Evolutionary conservation across 73 alveolate species (phyloP), one percentile per base, ranked within the genome.

Genomic region (Tetrahymena thermophila): DNA sequence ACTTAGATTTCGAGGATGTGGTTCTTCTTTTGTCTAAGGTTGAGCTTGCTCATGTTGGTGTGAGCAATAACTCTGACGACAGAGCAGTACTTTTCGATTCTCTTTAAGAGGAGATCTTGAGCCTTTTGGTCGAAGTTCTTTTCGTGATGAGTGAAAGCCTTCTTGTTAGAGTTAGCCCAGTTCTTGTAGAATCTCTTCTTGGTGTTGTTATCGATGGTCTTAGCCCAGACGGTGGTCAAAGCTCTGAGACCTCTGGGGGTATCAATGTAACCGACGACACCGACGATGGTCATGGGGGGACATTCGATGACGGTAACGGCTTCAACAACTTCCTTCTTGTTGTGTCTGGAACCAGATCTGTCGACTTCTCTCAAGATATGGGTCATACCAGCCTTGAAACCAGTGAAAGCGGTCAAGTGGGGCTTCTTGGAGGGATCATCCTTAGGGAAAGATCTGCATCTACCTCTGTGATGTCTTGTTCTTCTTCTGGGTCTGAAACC

Each of bases 351-450:
- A 89, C 99, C 99, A 93, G 99, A 99, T 97, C 99, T 98, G 55
- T 99, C 99, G 97, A 98, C 99, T 94, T 98, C 99, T 95, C 99
- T 99, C 95, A 99, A 99, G 96, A 99, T 98, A 98, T 99, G 99
- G 44, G 99, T 99, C 99, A 99, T 99, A 94, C 99, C 99, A 43
- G 99, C 99, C 98, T 99, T 99, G 99, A 97, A 99, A 96, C 99
- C 99, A 96, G 99, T 97, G 98, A 99, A 99, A 96, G 99, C 99
- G 16, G 99, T 99, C 94, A 99, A 98, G 98, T 99, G 99, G 96
- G 99, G 98, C 93, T 97, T 96, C 96, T 98, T 96, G 89, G 96
- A 93, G 94, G 98, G 96, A 97, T 99, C 99, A 84, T 99, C 99
- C 97, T 98, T 99, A 44, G 99, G 99, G 99, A 99, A 99, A 96